Evolutionary conservation across 805 yeast species (phyloP), one percentile per base, ranked within the genome.

Genomic region (Danielia reshetovae): DNA sequence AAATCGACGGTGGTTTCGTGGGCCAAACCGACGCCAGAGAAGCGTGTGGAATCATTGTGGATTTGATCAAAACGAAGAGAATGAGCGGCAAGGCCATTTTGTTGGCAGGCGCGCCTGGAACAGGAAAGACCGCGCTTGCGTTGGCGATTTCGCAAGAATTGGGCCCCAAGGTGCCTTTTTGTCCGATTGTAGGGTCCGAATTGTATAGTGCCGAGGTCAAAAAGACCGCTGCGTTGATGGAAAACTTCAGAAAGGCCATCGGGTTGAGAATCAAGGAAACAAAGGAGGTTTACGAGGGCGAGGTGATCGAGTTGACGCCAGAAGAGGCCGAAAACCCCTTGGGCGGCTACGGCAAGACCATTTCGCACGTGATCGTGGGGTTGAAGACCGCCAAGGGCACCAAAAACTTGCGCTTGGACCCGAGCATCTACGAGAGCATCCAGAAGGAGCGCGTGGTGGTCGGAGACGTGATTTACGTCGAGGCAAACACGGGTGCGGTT

Each of bases 341-440:
- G 46, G 97, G 97, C 30, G 97, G 97, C 5, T 94, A 93, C 59
- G 99, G 98, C 40, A 93, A 93, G 62, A 88, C 97, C 18, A 88
- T 93, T 36, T 73, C 88, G 38, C 96, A 93, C 59, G 98, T 93
- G 15, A 75, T 93, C 33, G 90, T 93, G 24, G 97, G 97, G 5
- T 74, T 93, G 49, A 88, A 88, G 62, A 83, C 95, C 22, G 93
- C 93, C 19, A 84, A 85, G 60, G 96, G 96, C 39, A 85, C 90
- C 34, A 93, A 86, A 67, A 88, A 79, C 54, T 73, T 80, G 59
- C 80, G 94, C 60, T 74, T 93, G 60, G 97, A 85, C 65, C 98
- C 90, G 43, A 81, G 83, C 49, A 90, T 86, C 53, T 89, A 90
- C 66, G 95, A 93, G 67, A 75, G 93, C 59, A 84, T 90, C 55